Conservation (phyloP, 768 basidiomycete genomes). For the Kwoniella dejecticola region DNA sequence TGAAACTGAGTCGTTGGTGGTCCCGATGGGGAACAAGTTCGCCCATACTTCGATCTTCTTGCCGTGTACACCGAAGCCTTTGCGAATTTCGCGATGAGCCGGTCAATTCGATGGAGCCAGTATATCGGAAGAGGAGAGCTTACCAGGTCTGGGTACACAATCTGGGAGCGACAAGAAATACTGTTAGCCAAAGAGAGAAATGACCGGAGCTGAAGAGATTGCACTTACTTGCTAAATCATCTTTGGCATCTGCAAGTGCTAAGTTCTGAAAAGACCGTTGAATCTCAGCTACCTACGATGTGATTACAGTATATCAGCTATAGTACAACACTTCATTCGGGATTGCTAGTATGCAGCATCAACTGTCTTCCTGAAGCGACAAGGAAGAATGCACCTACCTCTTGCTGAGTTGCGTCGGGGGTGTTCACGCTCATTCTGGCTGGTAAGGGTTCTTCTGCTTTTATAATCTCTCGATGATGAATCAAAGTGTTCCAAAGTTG, state of each 20-base stretch:
- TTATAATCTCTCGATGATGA: too few relatives aligned
- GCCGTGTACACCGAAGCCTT: conserved; percentile 39
- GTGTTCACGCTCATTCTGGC: too few relatives aligned
- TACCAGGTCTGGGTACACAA: conserved; percentile 9
- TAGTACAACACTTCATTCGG: too few relatives aligned
- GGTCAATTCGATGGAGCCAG: too few relatives aligned
- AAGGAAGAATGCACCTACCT: too few relatives aligned
- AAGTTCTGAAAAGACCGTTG: not conserved
- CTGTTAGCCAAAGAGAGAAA: not conserved
- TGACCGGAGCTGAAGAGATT: not conserved
- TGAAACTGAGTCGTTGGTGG: conserved; percentile 28
- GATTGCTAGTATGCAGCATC: too few relatives aligned
- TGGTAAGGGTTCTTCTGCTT: too few relatives aligned
- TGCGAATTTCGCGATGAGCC: too few relatives aligned
- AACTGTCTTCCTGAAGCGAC: too few relatives aligned
- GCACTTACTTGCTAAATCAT: conserved; percentile 11
- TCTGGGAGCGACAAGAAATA: not conserved
- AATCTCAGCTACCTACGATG: not conserved
- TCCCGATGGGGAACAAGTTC: conserved; percentile 43
- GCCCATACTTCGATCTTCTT: conserved; percentile 36
- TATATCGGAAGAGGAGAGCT: not conserved
- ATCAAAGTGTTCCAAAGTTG: too few relatives aligned
- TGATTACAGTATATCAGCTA: not conserved
- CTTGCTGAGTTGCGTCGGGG: too few relatives aligned
- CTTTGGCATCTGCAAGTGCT: not conserved